Percentiles rank a stretch among this genome's conserved stretches.
These are phyloP conservation scores for Coix lacrymajobi DNA, from an alignment of 176 grass and related monocot genomes.

Conservation along the genomic window DNA sequence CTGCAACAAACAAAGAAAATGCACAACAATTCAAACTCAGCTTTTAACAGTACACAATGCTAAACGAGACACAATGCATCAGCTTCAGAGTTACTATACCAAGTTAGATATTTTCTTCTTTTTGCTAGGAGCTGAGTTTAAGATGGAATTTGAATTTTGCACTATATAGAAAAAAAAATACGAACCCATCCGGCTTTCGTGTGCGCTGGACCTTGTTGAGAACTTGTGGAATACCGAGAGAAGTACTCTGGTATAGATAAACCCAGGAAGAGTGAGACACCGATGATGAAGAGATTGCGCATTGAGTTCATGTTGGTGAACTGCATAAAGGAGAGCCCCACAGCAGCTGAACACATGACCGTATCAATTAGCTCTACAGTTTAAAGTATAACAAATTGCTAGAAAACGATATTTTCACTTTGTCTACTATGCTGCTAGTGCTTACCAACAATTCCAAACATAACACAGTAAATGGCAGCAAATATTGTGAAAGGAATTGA, in stretches of 20 bases:
- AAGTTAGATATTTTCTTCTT: not conserved
- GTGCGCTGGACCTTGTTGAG: constrained; percentile 67
- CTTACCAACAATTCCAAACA: constrained; percentile 92
- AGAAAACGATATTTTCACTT: not conserved
- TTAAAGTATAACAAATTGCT: not conserved
- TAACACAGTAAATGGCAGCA: constrained; percentile 76
- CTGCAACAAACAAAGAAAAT: constrained; percentile 40
- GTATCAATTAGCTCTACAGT: not conserved
- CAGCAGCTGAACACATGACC: constrained; percentile 55
- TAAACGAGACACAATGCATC: not conserved
- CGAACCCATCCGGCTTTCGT: constrained; percentile 93
- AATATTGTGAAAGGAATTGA: constrained; percentile 96
- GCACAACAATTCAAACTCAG: not conserved
- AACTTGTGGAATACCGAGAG: constrained; percentile 48
- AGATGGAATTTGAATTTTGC: not conserved
- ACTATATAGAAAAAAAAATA: not conserved
- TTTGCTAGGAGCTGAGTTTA: not conserved
- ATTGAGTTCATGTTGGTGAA: constrained; percentile 99
- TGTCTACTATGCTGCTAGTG: constrained; percentile 18
- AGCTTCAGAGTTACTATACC: not conserved
- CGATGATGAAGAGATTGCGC: constrained; percentile 85
- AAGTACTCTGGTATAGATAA: constrained; percentile 95
- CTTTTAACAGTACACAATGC: not conserved
- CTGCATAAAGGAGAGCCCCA: constrained; percentile 90
- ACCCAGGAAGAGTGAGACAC: constrained; percentile 90